These are phyloP conservation scores for Penicillium lagena DNA, from an alignment of 495 filamentous ascomycete genomes.

Conservation along the genomic window DNA sequence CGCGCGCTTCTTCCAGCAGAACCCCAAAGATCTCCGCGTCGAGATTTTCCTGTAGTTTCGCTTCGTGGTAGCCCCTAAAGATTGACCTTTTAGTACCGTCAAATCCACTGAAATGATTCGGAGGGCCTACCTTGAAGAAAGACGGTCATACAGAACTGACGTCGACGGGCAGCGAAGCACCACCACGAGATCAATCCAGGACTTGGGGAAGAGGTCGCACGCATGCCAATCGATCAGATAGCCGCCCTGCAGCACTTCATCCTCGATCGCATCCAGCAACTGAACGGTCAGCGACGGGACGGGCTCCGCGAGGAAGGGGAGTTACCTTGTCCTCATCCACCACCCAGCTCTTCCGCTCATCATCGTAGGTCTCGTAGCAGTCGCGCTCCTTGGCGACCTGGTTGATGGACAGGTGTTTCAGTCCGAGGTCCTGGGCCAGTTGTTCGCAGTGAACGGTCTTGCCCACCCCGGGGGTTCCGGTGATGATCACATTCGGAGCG, in stretches of 20 bases:
- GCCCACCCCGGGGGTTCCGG: conserved; percentile 91
- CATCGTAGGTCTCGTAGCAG: conserved; percentile 80
- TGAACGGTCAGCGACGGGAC: conserved; percentile 22
- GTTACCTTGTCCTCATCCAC: conserved; percentile 92
- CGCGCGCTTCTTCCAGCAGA: conserved; percentile 80
- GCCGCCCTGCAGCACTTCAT: conserved; percentile 72
- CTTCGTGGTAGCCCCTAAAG: conserved; percentile 65
- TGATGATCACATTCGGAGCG: conserved; percentile 86
- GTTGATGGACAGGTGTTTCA: conserved; percentile 85
- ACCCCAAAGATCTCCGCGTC: conserved; percentile 98
- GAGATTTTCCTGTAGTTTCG: conserved; percentile 91
- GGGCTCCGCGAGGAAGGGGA: conserved; percentile 2
- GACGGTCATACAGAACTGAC: conserved; percentile 71
- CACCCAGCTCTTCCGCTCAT: conserved; percentile 80
- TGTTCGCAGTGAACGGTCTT: conserved; percentile 86
- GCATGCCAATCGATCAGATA: conserved; percentile 97
- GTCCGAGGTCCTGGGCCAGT: conserved; percentile 63
- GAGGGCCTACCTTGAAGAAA: conserved; percentile 55
- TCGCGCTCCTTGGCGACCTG: conserved; percentile 76
- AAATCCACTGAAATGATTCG: neutral
- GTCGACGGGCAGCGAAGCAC: conserved; percentile 77
- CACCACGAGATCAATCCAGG: conserved; percentile 93
- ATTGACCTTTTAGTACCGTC: neutral
- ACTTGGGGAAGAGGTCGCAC: conserved; percentile 89
- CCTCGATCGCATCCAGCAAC: conserved; percentile 86